Conservation (phyloP, 345 rosid genomes). For the Pistacia atlantica region DNA sequence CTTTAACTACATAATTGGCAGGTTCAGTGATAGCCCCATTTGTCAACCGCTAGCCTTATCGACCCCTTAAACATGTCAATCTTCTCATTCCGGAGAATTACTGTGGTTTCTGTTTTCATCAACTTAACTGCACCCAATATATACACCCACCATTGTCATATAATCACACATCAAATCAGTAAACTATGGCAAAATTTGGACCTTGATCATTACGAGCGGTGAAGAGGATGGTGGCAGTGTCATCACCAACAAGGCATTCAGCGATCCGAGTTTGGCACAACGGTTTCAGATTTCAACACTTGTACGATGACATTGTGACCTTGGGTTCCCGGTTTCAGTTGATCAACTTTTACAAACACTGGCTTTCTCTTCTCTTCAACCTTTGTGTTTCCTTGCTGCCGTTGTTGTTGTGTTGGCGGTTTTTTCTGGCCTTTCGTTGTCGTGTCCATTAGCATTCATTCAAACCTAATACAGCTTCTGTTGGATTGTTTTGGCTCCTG, state of each 20-base stretch:
- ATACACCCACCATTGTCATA: not conserved
- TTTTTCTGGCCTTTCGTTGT: constrained; percentile 28
- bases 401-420: constrained; percentile 19
- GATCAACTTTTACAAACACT: constrained; percentile 63
- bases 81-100: constrained; percentile 54
- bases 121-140: constrained; percentile 36
- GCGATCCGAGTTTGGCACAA: constrained; percentile 55
- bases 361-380: constrained; percentile 59
- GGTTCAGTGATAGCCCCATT: constrained; percentile 58
- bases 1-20: constrained; percentile 37
- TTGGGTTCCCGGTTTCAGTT: constrained; percentile 65
- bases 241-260: constrained; percentile 76
- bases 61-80: constrained; percentile 61
- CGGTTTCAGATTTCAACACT: constrained; percentile 50
- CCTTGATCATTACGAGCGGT: constrained; percentile 87
- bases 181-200: not conserved
- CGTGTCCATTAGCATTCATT: constrained; percentile 10
- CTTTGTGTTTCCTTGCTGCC: constrained; percentile 16
- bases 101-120: constrained; percentile 50
- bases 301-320: constrained; percentile 66
- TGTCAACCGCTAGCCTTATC: constrained; percentile 62
- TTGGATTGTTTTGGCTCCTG: not conserved
- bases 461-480: not conserved
- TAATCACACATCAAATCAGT: no score
- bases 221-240: constrained; percentile 65